Evolutionary conservation across 1,284 basidiomycete species (phyloP).

Genomic region (Taiwanofungus camphoratus): DNA sequence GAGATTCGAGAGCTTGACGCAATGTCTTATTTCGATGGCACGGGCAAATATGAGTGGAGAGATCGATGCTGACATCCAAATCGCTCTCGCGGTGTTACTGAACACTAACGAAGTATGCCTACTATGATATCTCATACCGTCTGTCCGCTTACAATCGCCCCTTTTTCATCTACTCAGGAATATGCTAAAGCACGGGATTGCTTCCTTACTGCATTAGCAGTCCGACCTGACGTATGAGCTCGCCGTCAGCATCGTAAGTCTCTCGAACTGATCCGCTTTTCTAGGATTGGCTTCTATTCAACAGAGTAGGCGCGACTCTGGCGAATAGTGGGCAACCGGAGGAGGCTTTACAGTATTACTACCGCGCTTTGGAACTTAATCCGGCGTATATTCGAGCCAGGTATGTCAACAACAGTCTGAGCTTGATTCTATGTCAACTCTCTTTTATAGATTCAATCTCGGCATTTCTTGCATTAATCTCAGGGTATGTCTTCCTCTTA

Average conservation of each 20-base stretch:
- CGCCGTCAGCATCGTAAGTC: not conserved
- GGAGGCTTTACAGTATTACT: constrained; percentile 87
- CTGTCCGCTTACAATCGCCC: not conserved
- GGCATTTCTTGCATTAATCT: constrained; percentile 90
- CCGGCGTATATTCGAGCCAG: constrained; percentile 91
- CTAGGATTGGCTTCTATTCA: constrained; percentile 94
- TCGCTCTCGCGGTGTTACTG: constrained; percentile 90
- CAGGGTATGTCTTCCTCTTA: constrained; percentile 43
- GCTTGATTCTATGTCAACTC: not conserved
- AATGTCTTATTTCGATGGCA: constrained; percentile 67
- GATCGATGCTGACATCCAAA: constrained; percentile 92
- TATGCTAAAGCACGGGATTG: constrained; percentile 93
- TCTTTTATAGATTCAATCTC: constrained; percentile 68
- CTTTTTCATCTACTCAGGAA: constrained; percentile 46
- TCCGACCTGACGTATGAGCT: constrained; percentile 73
- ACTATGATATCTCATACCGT: no score
- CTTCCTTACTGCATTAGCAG: constrained; percentile 83
- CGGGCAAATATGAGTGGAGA: constrained; percentile 45
- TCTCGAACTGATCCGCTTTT: not conserved
- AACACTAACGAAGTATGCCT: constrained; percentile 78
- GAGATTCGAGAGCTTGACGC: constrained; percentile 45
- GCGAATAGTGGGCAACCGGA: constrained; percentile 86
- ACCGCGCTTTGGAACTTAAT: constrained; percentile 84
- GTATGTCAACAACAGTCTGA: constrained; percentile 36
- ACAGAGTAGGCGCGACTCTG: constrained; percentile 93